Conservation (phyloP, 225 moss, liverwort and hornwort species). For the Bryum argenteum region DNA sequence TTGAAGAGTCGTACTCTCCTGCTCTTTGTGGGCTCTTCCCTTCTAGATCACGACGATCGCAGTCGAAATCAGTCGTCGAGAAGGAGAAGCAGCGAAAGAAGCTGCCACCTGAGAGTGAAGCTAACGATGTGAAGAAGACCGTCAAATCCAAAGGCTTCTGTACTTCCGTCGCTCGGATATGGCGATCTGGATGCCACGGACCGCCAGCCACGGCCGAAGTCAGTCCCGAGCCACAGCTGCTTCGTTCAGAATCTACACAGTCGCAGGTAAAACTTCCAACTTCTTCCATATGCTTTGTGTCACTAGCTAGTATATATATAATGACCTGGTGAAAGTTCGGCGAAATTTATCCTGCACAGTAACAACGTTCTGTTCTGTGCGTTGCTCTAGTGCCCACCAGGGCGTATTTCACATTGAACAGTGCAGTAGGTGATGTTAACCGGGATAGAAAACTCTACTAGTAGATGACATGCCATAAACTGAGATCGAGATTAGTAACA, state of each 20-base stretch:
- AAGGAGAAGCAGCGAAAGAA: conserved; percentile 23
- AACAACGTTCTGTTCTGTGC: too few relatives aligned
- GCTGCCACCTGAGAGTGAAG: background rate
- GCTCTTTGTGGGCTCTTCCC: conserved; percentile 32
- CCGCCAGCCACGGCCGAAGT: conserved; percentile 19
- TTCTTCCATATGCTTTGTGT: background rate
- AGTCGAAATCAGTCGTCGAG: background rate
- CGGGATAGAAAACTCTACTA: too few relatives aligned
- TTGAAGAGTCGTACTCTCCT: conserved; percentile 3
- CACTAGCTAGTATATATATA: background rate
- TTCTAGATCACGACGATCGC: conserved; percentile 13
- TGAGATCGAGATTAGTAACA: too few relatives aligned
- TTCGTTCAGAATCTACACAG: conserved; percentile 5
- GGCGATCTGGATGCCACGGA: conserved; percentile 17
- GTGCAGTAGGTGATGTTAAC: too few relatives aligned
- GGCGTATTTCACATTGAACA: too few relatives aligned
- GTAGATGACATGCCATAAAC: too few relatives aligned
- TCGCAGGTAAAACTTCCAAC: conserved; percentile 18
- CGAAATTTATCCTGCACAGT: too few relatives aligned
- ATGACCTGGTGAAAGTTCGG: background rate
- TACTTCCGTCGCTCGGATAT: conserved; percentile 25
- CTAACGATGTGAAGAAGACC: background rate
- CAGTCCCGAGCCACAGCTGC: conserved; percentile 7
- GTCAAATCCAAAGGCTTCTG: background rate
- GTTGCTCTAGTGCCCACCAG: too few relatives aligned